phyloP scores from a whole-genome alignment of 2,329 filamentous ascomycete genomes.

The Sporothrix brunneoviolacea region DNA sequence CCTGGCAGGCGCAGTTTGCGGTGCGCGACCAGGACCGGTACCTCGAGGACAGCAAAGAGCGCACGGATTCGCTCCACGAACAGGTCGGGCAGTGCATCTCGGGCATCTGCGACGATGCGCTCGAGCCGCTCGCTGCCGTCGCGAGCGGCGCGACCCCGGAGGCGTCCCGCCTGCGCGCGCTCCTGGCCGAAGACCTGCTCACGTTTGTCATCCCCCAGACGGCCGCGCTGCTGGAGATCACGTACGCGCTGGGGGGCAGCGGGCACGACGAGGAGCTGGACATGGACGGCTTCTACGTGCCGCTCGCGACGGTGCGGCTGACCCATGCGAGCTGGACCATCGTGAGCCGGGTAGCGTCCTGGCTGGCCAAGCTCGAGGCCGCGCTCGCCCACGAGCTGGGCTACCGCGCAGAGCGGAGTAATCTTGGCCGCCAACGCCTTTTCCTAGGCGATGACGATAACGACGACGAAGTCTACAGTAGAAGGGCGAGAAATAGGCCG shows the following conservation, averaged over 20 bases:
- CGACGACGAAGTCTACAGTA: background rate
- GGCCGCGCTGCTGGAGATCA: conserved; percentile 8
- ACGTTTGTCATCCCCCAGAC: conserved; percentile 12
- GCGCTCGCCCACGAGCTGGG: conserved; percentile 15
- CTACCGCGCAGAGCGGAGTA: conserved; percentile 11
- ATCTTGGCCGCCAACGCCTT: background rate
- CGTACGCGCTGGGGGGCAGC: conserved; percentile 13
- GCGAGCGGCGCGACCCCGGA: background rate
- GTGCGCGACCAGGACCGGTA: background rate
- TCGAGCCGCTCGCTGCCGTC: background rate
- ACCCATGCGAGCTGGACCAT: background rate
- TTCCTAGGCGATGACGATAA: background rate
- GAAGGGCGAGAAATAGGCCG: no score
- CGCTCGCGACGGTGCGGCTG: conserved; percentile 1
- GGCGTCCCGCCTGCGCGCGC: conserved; percentile 3
- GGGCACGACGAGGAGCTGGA: background rate
- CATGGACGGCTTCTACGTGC: conserved; percentile 1
- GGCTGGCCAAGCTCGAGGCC: conserved; percentile 13
- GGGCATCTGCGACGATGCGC: background rate
- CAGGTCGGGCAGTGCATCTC: background rate
- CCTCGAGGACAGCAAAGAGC: background rate
- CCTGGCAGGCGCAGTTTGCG: background rate
- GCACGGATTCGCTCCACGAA: background rate
- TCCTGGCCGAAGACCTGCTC: conserved; percentile 13
- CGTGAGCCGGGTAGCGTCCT: background rate